A percentile compares a stretch with the other conserved stretches of the same genome.
Evolutionary conservation across 139 green algal species (phyloP).

Genomic region (Eudorina sp.): DNA sequence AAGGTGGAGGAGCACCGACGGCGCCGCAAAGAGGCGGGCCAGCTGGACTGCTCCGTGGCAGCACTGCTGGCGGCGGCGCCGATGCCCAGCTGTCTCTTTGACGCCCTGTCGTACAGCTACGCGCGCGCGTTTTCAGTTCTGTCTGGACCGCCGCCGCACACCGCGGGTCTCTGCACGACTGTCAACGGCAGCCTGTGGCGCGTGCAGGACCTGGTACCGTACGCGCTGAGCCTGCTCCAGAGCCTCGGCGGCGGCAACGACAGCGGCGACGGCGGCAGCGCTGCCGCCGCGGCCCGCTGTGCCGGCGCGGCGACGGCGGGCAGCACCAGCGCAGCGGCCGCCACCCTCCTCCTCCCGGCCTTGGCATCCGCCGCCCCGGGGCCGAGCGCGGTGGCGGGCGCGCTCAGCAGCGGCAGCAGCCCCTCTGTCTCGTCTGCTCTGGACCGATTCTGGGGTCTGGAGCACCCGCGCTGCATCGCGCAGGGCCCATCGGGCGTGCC

Average conservation of each 20-base stretch:
- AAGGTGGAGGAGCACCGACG: slow-evolving; percentile 36
- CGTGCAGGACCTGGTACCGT: slow-evolving; percentile 15
- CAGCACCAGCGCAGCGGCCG: neutral
- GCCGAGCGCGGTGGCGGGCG: no score
- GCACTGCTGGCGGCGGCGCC: slow-evolving; percentile 31
- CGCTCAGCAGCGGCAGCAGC: neutral
- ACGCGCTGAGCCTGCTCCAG: neutral
- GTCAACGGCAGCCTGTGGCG: slow-evolving; percentile 26
- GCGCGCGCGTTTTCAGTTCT: neutral
- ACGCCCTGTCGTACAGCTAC: slow-evolving; percentile 31
- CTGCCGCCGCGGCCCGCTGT: neutral
- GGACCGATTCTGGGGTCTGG: slow-evolving; percentile 18
- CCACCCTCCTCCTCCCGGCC: neutral
- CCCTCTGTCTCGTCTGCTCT: neutral
- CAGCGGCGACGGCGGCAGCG: slow-evolving; percentile 15
- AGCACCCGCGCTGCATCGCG: neutral
- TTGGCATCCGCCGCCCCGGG: no score
- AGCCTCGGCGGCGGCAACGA: slow-evolving; percentile 31
- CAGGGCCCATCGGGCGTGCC: neutral
- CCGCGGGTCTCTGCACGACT: neutral
- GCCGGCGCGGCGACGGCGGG: neutral
- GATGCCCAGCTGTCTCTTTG: slow-evolving; percentile 19
- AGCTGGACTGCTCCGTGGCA: slow-evolving; percentile 41
- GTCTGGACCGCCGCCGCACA: neutral
- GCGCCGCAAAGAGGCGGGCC: slow-evolving; percentile 22